Evolutionary conservation across 441 rosid species (phyloP).

Genomic region (Syzygium malaccense): DNA sequence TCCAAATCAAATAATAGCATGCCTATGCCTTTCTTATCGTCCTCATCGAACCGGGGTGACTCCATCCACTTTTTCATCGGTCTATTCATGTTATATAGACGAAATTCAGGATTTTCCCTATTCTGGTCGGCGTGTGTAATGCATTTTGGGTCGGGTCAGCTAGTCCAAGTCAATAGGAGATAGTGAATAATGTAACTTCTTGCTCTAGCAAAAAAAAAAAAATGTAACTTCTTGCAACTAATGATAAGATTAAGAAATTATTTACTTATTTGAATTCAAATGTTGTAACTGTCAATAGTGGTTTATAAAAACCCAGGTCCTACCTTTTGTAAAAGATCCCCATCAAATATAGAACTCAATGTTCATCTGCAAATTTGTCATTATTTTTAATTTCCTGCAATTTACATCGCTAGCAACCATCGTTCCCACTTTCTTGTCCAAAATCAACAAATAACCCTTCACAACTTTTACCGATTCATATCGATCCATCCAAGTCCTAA

Average conservation of each 20-base stretch:
- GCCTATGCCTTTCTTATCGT: too few relatives aligned
- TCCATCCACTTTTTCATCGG: too few relatives aligned
- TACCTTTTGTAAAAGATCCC: background rate
- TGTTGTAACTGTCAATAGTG: background rate
- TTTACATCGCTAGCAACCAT: background rate
- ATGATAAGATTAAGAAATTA: background rate
- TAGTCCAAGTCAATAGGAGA: background rate
- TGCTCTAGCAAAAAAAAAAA: too few relatives aligned
- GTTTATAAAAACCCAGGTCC: background rate
- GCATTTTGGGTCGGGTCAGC: too few relatives aligned
- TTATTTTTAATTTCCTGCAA: background rate
- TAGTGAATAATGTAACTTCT: background rate
- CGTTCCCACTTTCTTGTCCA: background rate
- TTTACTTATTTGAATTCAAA: background rate
- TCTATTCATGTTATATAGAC: too few relatives aligned
- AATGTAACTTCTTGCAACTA: background rate
- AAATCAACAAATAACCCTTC: background rate
- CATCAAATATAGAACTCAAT: background rate
- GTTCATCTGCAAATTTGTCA: background rate
- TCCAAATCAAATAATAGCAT: too few relatives aligned
- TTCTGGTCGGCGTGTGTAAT: too few relatives aligned
- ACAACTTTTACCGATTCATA: background rate
- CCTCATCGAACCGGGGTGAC: too few relatives aligned
- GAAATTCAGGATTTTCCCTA: too few relatives aligned
- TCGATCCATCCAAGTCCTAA: background rate